Conservation (phyloP, 202 grass and related monocot species). For the Hordeum pubiflorum region DNA sequence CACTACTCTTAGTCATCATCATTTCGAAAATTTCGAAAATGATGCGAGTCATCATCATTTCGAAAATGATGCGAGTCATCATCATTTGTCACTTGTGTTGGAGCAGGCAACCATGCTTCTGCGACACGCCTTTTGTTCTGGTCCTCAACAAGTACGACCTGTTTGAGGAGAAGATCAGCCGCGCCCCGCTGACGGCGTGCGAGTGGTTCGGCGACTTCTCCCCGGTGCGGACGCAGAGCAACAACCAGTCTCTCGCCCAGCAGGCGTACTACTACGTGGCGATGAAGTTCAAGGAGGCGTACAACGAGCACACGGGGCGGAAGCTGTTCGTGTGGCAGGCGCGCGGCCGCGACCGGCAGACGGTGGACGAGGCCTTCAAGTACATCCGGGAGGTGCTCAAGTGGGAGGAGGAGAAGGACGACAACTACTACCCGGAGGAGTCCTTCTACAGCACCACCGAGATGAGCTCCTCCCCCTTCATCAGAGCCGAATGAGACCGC, state of each 20-base stretch:
- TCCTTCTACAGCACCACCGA: conserved; percentile 94
- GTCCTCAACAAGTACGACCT: conserved; percentile 92
- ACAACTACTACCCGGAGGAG: conserved; percentile 49
- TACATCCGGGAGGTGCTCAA: conserved; percentile 76
- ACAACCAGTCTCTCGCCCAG: conserved; percentile 70
- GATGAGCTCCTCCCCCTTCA: conserved; percentile 81
- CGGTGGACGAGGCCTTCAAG: conserved; percentile 77
- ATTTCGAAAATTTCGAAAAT: background rate
- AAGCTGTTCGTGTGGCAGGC: conserved; percentile 94
- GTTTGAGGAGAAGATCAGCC: conserved; percentile 85
- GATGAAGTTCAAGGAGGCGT: conserved; percentile 88
- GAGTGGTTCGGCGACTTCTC: conserved; percentile 90
- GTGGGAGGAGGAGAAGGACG: conserved; percentile 94
- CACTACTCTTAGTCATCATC: background rate
- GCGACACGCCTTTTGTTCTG: conserved; percentile 71
- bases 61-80: background rate
- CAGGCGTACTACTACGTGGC: conserved; percentile 89
- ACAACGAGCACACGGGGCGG: conserved; percentile 41
- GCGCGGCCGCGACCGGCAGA: conserved; percentile 51
- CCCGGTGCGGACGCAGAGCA: conserved; percentile 60
- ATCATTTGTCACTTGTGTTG: background rate
- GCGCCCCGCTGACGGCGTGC: conserved; percentile 36
- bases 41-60: too few relatives aligned
- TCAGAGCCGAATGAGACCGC: conserved; percentile 50
- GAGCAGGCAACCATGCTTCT: conserved; percentile 78